Base-by-base conservation (phyloP, 148 eudicot species). In the Camellia sinensis region DNA sequence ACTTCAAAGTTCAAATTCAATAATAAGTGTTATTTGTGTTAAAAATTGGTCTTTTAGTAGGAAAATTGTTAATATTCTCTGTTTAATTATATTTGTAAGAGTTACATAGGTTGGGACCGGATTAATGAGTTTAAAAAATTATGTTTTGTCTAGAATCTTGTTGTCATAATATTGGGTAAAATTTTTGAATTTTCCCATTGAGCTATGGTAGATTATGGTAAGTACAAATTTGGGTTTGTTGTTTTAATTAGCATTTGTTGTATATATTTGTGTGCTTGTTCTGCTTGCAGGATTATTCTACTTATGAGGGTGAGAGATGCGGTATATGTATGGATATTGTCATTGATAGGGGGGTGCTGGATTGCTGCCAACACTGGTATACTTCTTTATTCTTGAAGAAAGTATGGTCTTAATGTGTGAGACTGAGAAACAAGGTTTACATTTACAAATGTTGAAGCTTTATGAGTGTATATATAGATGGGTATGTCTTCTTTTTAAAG, bases 291-390 rank as follows among this genome's bases (percentile, higher is more conserved):
- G 97, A 91, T 71, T 75, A 83, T 77, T 76, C 85, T 70, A 84
- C 77, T 53, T 81, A 85, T 29, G 97, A 94, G 82, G 95, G 93
- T 37, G 98, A 94, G 82, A 86, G 92, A 83, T 94, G 98, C 83
- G 98, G 98, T 74, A 92, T 94, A 79, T 94, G 98, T 83, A 91
- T 88, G 95, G 94, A 91, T 80, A 77, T 87, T 78, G 89, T 94
- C 37, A 84, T 92, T 72, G 98, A 94, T 69, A 83, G 97, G 75
- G 98, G 98, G 63, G 92, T 94, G 44, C 87, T 94, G 37, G 99
- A 95, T 84, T 95, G 97, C 89, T 95, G 99, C 79, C 97, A 92
- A 83, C 99, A 95, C 74, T 93, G 97, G 99, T 95, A 89, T 81
- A 60, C 65, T 40, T 60, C 29, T 63, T 52, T 19, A 54, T 41